Evolutionary conservation across 257 asterid species (phyloP).

Genomic region (Leptodermis oblonga): DNA sequence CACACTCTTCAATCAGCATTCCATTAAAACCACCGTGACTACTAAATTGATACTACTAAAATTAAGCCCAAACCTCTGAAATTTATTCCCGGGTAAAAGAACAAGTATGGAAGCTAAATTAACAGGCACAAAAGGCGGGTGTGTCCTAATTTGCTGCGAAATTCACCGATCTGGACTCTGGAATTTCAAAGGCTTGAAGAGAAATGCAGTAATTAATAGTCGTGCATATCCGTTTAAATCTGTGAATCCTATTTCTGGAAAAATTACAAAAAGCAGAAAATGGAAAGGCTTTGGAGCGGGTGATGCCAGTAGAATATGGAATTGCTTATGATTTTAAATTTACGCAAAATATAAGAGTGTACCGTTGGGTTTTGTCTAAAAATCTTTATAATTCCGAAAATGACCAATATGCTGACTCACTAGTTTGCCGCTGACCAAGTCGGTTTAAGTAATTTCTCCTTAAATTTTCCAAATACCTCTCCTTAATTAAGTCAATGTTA

Average conservation of each 20-base stretch:
- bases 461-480: no score
- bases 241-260: not conserved
- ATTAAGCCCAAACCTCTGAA: slow-evolving; percentile 9
- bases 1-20: slow-evolving; percentile 18
- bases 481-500: no score
- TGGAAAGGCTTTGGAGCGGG: not conserved
- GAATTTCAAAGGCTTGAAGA: not conserved
- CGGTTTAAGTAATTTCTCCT: no score
- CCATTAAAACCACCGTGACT: slow-evolving; percentile 5
- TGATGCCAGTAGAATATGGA: not conserved
- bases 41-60: no score
- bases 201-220: slow-evolving; percentile 7
- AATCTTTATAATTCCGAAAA: not conserved
- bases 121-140: not conserved
- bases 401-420: not conserved
- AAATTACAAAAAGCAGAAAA: no score
- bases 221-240: slow-evolving; percentile 12
- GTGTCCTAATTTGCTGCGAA: not conserved
- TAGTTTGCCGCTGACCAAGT: not conserved
- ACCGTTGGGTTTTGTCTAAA: slow-evolving; percentile 36
- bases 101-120: slow-evolving; percentile 19
- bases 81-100: slow-evolving; percentile 9
- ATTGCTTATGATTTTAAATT: not conserved
- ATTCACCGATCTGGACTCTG: not conserved
- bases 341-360: slow-evolving; percentile 8